Base-by-base conservation (phyloP, 1,139 yeast genomes). In the Meyerozyma elateridarum region DNA sequence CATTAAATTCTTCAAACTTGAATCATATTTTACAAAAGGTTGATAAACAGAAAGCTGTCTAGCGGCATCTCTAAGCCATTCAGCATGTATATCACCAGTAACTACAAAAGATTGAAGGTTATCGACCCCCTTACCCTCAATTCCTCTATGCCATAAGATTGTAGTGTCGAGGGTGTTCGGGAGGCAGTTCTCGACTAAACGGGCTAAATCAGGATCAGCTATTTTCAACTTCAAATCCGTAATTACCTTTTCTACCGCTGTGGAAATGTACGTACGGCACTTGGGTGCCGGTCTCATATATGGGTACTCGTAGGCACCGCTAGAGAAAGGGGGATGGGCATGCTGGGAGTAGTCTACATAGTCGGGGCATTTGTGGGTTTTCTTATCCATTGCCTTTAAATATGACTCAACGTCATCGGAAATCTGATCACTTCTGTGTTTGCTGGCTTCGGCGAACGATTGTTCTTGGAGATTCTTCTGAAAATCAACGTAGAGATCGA, bases 81-180 rank as follows among this genome's bases (percentile, higher is more conserved):
- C 95, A 1, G 96, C 96, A 53, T 85, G 88, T 28, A 81, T 81
- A 47, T 85, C 95, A 3, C 96, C 96, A 0, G 96, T 87, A 20
- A 87, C 94, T 1, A 87, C 73, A 56, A 87, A 87, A 0, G 70
- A 45, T 33, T 49, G 64, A 1, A 60, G 63, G 11, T 14, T 36
- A 30, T 27, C 39, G 33, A 16, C 42, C 43, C 8, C 43, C 24
- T 17, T 53, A 48, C 21, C 45, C 8, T 37, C 29, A 20, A 24
- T 18, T 19, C 20, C 32, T 36, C 20, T 21, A 15, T 82, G 87
- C 87, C 89, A 87, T 36, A 83, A 63, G 30, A 87, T 76, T 0
- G 96, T 85, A 0, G 96, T 87, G 49, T 87, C 96, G 32, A 88
- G 61, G 0, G 96, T 87, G 50, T 88, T 88, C 6, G 96, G 96